These are phyloP conservation scores for Furcasterigmium furcatum DNA, from an alignment of 2,329 filamentous ascomycete genomes.

Conservation along the genomic window DNA sequence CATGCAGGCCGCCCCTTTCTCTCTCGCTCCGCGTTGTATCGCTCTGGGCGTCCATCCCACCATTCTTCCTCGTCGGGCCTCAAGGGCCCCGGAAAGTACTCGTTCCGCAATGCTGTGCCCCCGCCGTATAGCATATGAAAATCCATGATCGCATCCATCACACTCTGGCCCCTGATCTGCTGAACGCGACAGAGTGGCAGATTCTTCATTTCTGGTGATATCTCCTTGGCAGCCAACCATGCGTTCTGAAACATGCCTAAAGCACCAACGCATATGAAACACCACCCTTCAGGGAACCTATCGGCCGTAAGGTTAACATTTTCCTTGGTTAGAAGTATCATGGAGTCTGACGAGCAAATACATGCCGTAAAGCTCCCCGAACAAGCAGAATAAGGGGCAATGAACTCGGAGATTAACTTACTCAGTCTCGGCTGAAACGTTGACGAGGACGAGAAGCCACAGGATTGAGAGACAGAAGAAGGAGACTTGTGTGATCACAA, in stretches of 20 bases:
- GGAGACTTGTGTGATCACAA: background rate
- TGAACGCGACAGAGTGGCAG: background rate
- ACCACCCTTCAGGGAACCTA: background rate
- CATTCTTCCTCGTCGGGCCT: background rate
- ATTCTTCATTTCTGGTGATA: background rate
- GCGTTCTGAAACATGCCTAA: slow-evolving; percentile 1
- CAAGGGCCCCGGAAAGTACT: slow-evolving; percentile 1
- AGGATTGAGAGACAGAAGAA: background rate
- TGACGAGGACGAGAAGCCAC: slow-evolving; percentile 3
- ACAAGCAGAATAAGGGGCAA: too few relatives aligned
- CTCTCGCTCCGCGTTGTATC: background rate
- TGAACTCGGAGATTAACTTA: too few relatives aligned
- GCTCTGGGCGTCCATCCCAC: background rate
- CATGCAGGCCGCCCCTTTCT: background rate
- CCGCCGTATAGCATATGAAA: background rate
- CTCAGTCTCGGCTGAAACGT: background rate
- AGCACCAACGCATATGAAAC: background rate
- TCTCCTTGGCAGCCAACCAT: background rate
- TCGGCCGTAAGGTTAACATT: too few relatives aligned
- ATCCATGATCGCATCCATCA: slow-evolving; percentile 5
- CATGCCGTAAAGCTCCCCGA: too few relatives aligned
- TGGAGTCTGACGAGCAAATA: too few relatives aligned
- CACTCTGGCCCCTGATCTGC: background rate
- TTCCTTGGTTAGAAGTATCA: too few relatives aligned
- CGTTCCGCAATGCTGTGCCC: background rate